Conservation (phyloP, 257 asterid genomes). For the Solanum bukasovii region DNA sequence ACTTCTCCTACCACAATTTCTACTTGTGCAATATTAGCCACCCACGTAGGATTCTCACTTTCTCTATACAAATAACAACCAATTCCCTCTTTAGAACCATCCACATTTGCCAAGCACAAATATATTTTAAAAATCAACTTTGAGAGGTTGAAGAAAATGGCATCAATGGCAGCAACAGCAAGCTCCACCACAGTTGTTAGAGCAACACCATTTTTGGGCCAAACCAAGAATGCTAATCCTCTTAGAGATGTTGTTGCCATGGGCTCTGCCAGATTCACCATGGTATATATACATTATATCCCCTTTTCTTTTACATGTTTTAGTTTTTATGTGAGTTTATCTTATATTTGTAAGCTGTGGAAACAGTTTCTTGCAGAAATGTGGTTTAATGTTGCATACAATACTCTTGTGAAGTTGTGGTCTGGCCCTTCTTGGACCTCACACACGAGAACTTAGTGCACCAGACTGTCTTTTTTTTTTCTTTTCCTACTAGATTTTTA, state of each 20-base stretch:
- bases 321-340: not conserved
- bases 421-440: not conserved
- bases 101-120: not conserved
- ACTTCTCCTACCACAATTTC: constrained; percentile 38
- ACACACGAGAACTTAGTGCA: not conserved
- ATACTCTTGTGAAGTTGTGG: too few relatives aligned
- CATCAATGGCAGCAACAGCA: constrained; percentile 55
- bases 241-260: constrained; percentile 52
- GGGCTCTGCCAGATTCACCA: constrained; percentile 47
- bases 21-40: constrained; percentile 28
- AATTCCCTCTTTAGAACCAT: not conserved
- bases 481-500: not conserved
- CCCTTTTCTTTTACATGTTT: not conserved
- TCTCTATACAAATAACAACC: constrained; percentile 1
- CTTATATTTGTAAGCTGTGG: not conserved
- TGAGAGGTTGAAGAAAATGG: constrained; percentile 12
- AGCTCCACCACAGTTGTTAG: constrained; percentile 50
- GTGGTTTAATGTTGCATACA: not conserved
- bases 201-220: constrained; percentile 74
- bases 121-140: not conserved
- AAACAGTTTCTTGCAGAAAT: not conserved
- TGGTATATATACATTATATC: constrained; percentile 23
- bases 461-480: too few relatives aligned
- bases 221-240: constrained; percentile 45
- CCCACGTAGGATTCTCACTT: constrained; percentile 17